These are phyloP conservation scores for Pyrus betulifolia DNA, from an alignment of 306 rosid genomes.

Conservation along the genomic window DNA sequence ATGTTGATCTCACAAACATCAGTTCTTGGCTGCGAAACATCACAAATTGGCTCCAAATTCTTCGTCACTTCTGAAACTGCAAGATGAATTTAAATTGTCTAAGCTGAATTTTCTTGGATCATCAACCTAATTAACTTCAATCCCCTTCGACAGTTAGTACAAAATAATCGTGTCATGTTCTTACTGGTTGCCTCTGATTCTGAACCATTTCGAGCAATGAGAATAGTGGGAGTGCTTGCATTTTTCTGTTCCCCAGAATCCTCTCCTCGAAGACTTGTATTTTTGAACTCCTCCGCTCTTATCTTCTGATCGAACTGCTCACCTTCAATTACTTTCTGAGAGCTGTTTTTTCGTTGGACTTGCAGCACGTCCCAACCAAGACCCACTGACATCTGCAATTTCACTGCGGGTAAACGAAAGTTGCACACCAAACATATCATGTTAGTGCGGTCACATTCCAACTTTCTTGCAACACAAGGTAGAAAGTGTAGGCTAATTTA, in stretches of 20 bases:
- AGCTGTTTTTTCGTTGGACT: conserved; percentile 32
- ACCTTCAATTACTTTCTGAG: conserved; percentile 31
- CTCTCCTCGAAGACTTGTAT: too few relatives aligned
- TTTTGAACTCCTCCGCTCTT: too few relatives aligned
- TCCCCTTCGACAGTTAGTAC: background rate
- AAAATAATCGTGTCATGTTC: background rate
- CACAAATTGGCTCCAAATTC: conserved; percentile 37
- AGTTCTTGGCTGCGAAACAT: conserved; percentile 36
- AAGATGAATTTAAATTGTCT: background rate
- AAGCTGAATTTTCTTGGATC: too few relatives aligned
- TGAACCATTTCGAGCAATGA: background rate
- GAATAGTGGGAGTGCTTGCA: background rate
- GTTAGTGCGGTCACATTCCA: background rate
- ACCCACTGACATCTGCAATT: conserved; percentile 36
- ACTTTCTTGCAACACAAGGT: background rate
- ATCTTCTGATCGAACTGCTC: background rate
- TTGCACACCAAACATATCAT: background rate
- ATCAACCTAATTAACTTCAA: background rate
- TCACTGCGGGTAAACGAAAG: conserved; percentile 37
- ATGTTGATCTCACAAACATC: conserved; percentile 53
- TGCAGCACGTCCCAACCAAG: conserved; percentile 45
- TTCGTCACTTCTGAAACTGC: conserved; percentile 24
- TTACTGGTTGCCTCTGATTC: conserved; percentile 4
- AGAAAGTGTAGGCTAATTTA: background rate
- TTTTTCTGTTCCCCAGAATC: too few relatives aligned